Evolutionary conservation across 306 rosid genomes (phyloP).

Genomic region (Quercus mongolica): DNA sequence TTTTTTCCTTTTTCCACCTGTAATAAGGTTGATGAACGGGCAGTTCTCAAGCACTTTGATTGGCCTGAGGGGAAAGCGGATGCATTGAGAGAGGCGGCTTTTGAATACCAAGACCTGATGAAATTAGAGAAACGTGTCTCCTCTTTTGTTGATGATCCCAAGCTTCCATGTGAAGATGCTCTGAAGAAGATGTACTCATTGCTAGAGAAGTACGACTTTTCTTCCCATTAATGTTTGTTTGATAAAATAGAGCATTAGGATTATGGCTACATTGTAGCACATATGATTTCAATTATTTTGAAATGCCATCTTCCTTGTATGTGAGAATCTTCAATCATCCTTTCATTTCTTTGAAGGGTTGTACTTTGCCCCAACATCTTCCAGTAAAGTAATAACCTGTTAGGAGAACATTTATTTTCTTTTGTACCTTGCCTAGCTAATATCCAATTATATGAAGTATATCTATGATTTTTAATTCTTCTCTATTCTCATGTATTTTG

Average conservation of each 20-base stretch:
- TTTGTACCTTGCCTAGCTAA: neutral
- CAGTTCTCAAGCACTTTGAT: constrained; percentile 97
- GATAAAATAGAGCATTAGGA: neutral
- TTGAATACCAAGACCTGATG: constrained; percentile 89
- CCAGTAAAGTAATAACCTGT: neutral
- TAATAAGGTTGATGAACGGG: constrained; percentile 90
- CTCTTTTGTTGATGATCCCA: constrained; percentile 81
- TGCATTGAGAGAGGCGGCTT: constrained; percentile 96
- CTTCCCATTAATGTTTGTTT: constrained; percentile 14
- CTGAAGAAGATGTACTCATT: constrained; percentile 94
- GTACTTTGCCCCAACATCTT: neutral
- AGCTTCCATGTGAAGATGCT: constrained; percentile 78
- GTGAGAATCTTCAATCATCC: neutral
- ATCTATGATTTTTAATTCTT: neutral
- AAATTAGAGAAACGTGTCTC: constrained; percentile 83
- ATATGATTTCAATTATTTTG: neutral
- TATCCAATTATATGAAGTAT: neutral
- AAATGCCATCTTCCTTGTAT: neutral
- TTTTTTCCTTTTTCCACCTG: constrained; percentile 16
- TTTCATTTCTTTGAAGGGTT: neutral
- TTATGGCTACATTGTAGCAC: neutral
- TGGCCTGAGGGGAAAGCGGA: constrained; percentile 99
- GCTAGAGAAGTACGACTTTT: constrained; percentile 81
- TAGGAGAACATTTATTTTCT: neutral
- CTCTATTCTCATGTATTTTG: constrained; percentile 7